phyloP scores from a whole-genome alignment of 2,329 filamentous ascomycete genomes.

The Ophioceras dolichostomum region DNA sequence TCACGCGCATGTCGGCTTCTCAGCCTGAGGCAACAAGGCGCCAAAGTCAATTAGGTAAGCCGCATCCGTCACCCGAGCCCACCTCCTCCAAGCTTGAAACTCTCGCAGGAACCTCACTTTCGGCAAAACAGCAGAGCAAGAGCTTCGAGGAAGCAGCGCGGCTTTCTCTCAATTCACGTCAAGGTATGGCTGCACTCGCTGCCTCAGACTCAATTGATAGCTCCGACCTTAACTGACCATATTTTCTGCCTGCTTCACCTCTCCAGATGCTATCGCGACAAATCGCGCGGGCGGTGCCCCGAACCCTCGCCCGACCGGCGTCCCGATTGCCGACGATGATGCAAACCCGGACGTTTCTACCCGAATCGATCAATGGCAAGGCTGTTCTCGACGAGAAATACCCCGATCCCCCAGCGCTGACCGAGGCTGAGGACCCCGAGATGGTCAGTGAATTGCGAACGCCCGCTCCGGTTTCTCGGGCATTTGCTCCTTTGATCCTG shows the following conservation, averaged over 20 bases:
- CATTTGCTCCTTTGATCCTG: too few relatives aligned
- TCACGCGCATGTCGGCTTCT: too few relatives aligned
- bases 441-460: conserved; percentile 50
- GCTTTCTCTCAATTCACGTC: conserved; percentile 3
- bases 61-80: not conserved
- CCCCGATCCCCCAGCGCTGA: conserved; percentile 31
- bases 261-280: conserved; percentile 46
- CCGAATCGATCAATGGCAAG: conserved; percentile 32
- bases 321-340: conserved; percentile 34
- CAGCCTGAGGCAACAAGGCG: conserved; percentile 7
- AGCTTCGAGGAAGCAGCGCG: conserved; percentile 4
- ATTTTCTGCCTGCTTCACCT: conserved; percentile 3
- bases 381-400: conserved; percentile 39
- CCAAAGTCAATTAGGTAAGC: conserved; percentile 7
- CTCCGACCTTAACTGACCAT: too few relatives aligned
- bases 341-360: conserved; percentile 46
- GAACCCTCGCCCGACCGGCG: conserved; percentile 12
- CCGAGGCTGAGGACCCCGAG: conserved; percentile 51
- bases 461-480: too few relatives aligned
- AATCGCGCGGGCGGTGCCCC: conserved; percentile 23
- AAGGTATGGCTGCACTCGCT: conserved; percentile 4
- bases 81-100: too few relatives aligned
- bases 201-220: not conserved
- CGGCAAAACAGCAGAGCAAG: not conserved
- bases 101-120: not conserved